Conservation (phyloP, 2,329 filamentous ascomycete species). For the Colletotrichum lupini region DNA sequence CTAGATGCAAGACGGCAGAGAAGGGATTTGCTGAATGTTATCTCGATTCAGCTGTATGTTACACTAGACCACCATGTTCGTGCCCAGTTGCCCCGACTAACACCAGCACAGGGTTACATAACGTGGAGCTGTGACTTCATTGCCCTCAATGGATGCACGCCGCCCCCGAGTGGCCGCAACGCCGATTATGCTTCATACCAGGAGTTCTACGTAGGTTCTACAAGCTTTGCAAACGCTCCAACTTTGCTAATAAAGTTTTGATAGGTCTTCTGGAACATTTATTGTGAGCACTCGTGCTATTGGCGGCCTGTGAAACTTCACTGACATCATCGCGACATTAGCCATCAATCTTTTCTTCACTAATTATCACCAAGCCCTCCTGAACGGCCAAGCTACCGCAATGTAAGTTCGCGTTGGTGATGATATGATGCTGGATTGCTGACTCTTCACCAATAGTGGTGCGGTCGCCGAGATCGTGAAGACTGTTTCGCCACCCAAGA, state of each 20-base stretch:
- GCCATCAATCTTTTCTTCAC: constrained; percentile 22
- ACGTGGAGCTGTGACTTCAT: constrained; percentile 24
- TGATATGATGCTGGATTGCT: not conserved
- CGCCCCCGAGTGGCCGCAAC: constrained; percentile 16
- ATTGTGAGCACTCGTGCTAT: not conserved
- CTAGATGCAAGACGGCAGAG: not conserved
- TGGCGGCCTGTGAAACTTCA: not conserved
- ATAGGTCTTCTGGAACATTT: constrained; percentile 20
- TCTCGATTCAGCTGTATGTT: constrained; percentile 10
- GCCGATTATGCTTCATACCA: not conserved
- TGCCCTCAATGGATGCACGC: constrained; percentile 4
- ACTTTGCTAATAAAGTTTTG: not conserved
- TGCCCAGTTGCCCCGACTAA: not conserved
- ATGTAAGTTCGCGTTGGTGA: not conserved
- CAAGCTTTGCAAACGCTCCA: not conserved
- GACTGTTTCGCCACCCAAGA: not conserved
- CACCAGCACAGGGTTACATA: not conserved
- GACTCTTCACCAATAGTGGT: not conserved
- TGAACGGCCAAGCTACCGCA: constrained; percentile 13
- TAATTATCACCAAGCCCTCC: constrained; percentile 14
- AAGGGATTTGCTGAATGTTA: constrained; percentile 21
- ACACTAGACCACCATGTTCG: too few relatives aligned
- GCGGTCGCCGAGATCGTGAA: constrained; percentile 20
- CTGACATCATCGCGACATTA: not conserved
- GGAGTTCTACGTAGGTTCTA: constrained; percentile 12